A percentile compares a stretch with the other conserved stretches of the same genome.
phyloP scores from a whole-genome alignment of 306 rosid species.

The Trichosanthes cucumerina region DNA sequence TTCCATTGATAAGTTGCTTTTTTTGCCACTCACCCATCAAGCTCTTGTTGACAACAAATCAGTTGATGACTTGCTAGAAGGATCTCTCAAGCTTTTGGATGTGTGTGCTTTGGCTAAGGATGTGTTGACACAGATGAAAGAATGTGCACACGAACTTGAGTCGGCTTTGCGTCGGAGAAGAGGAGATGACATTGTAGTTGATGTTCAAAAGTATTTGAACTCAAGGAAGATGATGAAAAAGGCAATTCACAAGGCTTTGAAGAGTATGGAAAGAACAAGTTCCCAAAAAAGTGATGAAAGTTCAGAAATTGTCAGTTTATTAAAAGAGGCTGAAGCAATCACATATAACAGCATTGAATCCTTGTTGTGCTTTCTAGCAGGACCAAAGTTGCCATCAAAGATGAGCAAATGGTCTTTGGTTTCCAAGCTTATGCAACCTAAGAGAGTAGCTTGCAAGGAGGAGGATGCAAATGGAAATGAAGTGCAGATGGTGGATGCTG shows the following conservation, averaged over 20 bases:
- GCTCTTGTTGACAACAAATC: slow-evolving; percentile 7
- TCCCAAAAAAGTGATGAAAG: slow-evolving; percentile 3
- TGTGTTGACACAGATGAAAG: slow-evolving; percentile 14
- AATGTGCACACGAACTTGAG: slow-evolving; percentile 4
- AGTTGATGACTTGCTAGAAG: slow-evolving; percentile 7
- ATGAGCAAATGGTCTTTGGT: slow-evolving; percentile 15
- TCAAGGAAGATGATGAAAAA: slow-evolving; percentile 16
- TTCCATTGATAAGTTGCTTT: slow-evolving; percentile 15
- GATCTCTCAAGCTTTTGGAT: slow-evolving; percentile 19
- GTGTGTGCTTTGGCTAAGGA: slow-evolving; percentile 13
- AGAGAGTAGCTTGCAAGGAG: slow-evolving; percentile 6
- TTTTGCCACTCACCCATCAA: slow-evolving; percentile 11
- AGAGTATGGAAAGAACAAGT: slow-evolving; percentile 1
- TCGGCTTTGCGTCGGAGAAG: slow-evolving; percentile 11
- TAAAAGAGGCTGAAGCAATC: slow-evolving; percentile 7
- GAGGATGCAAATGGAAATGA: background rate
- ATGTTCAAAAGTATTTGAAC: slow-evolving; percentile 4
- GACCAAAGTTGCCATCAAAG: slow-evolving; percentile 4
- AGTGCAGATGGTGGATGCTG: slow-evolving; percentile 14
- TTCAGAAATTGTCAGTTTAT: background rate
- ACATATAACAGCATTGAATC: background rate
- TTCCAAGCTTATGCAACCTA: slow-evolving; percentile 15
- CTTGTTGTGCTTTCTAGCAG: slow-evolving; percentile 7
- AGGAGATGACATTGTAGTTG: slow-evolving; percentile 4
- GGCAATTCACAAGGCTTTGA: slow-evolving; percentile 15